Percentiles rank a stretch among this genome's conserved stretches.
Conservation (phyloP, 331 rosid genomes). For the Malus hybrid region DNA sequence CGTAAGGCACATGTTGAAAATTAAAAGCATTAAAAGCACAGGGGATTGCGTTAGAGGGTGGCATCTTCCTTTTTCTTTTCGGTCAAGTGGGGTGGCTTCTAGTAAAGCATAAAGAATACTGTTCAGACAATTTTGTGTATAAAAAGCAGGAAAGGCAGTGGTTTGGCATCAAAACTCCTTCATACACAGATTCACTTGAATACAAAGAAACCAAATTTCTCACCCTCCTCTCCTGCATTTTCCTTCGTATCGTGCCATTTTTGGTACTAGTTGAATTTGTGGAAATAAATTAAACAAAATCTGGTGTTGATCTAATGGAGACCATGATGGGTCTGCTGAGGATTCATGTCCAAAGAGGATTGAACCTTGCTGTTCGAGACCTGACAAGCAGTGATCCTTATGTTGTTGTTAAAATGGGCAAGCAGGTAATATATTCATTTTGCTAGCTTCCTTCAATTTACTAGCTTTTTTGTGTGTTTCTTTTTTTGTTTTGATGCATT, state of each 20-base stretch:
- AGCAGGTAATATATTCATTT: slow-evolving; percentile 15
- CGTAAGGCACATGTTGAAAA: too few relatives aligned
- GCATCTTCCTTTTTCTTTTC: too few relatives aligned
- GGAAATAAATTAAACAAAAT: neutral
- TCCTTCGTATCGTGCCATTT: neutral
- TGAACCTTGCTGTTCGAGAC: slow-evolving; percentile 40
- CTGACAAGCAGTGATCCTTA: slow-evolving; percentile 39
- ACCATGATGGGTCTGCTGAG: slow-evolving; percentile 30
- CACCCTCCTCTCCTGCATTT: neutral
- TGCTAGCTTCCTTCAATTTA: neutral
- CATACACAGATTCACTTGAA: neutral
- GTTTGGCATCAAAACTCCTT: neutral
- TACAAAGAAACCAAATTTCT: neutral
- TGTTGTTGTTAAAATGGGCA: slow-evolving; percentile 29
- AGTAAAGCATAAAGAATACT: neutral
- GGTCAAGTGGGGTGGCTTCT: neutral
- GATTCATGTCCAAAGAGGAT: slow-evolving; percentile 28
- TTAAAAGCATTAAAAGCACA: too few relatives aligned
- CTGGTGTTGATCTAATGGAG: slow-evolving; percentile 15
- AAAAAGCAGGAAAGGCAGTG: neutral
- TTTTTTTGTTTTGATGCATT: neutral
- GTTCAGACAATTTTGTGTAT: neutral
- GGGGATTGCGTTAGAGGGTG: too few relatives aligned
- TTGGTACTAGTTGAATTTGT: neutral
- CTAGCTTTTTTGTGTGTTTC: neutral